phyloP scores from a whole-genome alignment of 2,329 filamentous ascomycete species.

The Bisporella sp. region DNA sequence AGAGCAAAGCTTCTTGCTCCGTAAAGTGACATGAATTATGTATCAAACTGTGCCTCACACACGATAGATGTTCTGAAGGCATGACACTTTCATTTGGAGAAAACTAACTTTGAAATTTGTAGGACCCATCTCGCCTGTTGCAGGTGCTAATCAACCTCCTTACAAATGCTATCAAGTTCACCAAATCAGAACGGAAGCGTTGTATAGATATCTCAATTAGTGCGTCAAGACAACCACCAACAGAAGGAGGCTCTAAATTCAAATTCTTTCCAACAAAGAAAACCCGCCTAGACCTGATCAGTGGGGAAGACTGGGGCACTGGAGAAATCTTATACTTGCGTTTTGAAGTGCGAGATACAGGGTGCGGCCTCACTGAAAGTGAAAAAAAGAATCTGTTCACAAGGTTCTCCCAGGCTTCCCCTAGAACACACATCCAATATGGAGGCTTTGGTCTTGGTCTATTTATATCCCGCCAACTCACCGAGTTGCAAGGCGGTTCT shows the following conservation, averaged over 20 bases:
- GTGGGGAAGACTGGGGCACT: constrained; percentile 25
- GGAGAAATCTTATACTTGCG: constrained; percentile 55
- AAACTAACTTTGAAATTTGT: no score
- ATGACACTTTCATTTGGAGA: no score
- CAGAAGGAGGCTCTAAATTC: constrained; percentile 3
- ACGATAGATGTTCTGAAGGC: no score
- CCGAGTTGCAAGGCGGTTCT: constrained; percentile 72
- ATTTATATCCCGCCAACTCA: constrained; percentile 73
- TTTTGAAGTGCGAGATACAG: constrained; percentile 71
- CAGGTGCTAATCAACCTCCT: constrained; percentile 77
- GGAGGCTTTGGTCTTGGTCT: constrained; percentile 73
- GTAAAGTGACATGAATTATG: no score
- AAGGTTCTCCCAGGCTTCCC: constrained; percentile 71
- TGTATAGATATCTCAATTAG: constrained; percentile 39
- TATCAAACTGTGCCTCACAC: no score
- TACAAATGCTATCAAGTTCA: constrained; percentile 80
- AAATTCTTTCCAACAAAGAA: constrained; percentile 19
- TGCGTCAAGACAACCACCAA: constrained; percentile 11
- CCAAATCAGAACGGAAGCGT: constrained; percentile 52
- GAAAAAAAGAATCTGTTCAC: constrained; percentile 71
- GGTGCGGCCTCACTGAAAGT: constrained; percentile 60
- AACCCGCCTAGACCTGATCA: constrained; percentile 19
- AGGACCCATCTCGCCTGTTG: constrained; percentile 44
- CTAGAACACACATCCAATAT: constrained; percentile 70
- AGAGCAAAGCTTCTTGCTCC: no score